Percentiles rank a stretch among this genome's conserved stretches.
These are phyloP conservation scores for Heterobasidion occidentale DNA, from an alignment of 1,284 basidiomycete genomes.

Conservation along the genomic window DNA sequence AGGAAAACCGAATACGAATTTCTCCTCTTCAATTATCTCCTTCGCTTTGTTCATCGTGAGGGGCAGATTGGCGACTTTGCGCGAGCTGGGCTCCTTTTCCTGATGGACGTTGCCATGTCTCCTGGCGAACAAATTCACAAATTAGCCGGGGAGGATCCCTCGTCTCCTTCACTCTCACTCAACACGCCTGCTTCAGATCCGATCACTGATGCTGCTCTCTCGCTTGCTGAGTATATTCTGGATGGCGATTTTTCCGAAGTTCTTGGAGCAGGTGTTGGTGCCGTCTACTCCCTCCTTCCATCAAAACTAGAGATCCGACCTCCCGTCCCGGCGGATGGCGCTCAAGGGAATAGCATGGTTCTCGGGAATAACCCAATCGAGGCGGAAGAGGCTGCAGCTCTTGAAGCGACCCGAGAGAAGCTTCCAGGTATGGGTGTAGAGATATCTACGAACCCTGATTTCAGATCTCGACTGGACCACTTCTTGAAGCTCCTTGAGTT, in stretches of 20 bases:
- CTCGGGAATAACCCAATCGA: slow-evolving; percentile 49
- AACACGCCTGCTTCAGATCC: slow-evolving; percentile 43
- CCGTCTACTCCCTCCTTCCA: slow-evolving; percentile 88
- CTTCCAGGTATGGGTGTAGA: slow-evolving; percentile 61
- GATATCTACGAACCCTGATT: slow-evolving; percentile 68
- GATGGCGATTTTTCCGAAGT: slow-evolving; percentile 97
- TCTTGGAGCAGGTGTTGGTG: slow-evolving; percentile 87
- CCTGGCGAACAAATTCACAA: slow-evolving; percentile 45
- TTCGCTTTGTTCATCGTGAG: slow-evolving; percentile 93
- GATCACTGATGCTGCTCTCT: slow-evolving; percentile 73
- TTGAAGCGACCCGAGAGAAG: slow-evolving; percentile 45
- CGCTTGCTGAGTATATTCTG: slow-evolving; percentile 87
- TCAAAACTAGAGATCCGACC: slow-evolving; percentile 72
- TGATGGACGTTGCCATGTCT: slow-evolving; percentile 93
- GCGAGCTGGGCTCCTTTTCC: slow-evolving; percentile 83
- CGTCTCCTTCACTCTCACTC: slow-evolving; percentile 20
- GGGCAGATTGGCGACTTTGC: slow-evolving; percentile 92
- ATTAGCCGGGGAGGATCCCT: slow-evolving; percentile 23
- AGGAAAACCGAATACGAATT: slow-evolving; percentile 90
- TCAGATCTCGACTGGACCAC: slow-evolving; percentile 77
- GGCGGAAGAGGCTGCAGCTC: slow-evolving; percentile 46
- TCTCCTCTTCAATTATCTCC: slow-evolving; percentile 89
- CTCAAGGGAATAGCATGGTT: slow-evolving; percentile 46
- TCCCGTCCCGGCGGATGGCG: slow-evolving; percentile 31
- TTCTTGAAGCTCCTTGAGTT: slow-evolving; percentile 90